Base-by-base conservation (phyloP, 2,329 filamentous ascomycete genomes). In the Monosporascus ibericus region DNA sequence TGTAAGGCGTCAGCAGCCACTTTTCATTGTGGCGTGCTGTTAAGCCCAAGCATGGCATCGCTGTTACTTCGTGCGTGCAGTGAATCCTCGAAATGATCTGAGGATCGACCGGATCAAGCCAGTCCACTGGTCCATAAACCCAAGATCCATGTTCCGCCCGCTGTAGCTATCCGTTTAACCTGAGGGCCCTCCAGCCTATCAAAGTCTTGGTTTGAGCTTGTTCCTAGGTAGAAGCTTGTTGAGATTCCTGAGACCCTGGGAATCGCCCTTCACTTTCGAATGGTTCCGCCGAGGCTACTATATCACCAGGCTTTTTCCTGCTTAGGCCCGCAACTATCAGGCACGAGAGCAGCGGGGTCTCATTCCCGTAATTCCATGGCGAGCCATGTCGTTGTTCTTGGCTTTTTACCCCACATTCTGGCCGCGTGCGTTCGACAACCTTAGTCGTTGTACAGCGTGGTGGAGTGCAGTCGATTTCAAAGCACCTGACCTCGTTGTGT, bases 401-500 rank as follows among this genome's bases (percentile, higher is more conserved):
- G 42, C 24, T 46, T 44, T 44, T 44, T 46, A 46, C 42, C 42
- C 42, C 42, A 46, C 42, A 46, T 46, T 46, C 42, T 46, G 22
- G n/a, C 14, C 42, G 24, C 42, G 42, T 9, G 22, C 42, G 22
- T 9, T 22, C 6, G 17, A 8, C 15, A 22, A 17, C 42, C 5
- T 8, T 7, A 46, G 42, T 30, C 42, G 42, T 46, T 17, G 42
- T 46, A 46, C 42, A 46, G 42, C 42, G 22, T 46, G 9, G 42
- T 46, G 42, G 42, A 46, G 42, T 46, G 42, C 42, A 46, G 42
- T 46, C 42, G 11, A 46, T 46, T 46, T 46, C 22, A 17, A 27
- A 46, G 42, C 42, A 46, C 42, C 42, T 46, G 42, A 46, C 42
- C 42, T 46, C 42, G 42, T 46, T 46, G 42, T 46, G 42, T 46